Conservation (phyloP, 2,329 filamentous ascomycete genomes). For the Fusarium subtropicale region DNA sequence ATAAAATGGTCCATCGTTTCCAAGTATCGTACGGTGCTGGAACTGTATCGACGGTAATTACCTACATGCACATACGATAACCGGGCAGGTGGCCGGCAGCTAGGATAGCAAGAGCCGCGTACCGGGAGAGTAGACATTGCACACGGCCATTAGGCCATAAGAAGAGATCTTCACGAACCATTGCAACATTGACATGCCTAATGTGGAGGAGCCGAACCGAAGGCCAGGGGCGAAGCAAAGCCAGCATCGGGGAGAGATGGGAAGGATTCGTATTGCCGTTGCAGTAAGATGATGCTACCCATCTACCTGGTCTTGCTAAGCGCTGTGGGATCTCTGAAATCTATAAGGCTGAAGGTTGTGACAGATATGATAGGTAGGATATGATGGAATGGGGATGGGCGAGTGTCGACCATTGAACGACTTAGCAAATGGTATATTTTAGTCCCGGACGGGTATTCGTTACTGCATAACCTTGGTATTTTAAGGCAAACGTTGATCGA, state of each 20-base stretch:
- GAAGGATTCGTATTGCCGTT: conserved; percentile 5
- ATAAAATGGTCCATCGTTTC: conserved; percentile 7
- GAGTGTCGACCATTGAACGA: neutral
- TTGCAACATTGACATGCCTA: conserved; percentile 18
- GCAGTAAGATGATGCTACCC: conserved; percentile 1
- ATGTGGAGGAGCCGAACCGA: conserved; percentile 28
- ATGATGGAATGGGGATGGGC: neutral
- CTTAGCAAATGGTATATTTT: neutral
- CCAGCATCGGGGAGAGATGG: neutral
- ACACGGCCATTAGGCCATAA: conserved; percentile 9
- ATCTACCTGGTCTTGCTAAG: conserved; percentile 4
- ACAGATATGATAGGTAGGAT: neutral
- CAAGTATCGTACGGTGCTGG: neutral
- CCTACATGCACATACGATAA: conserved; percentile 1
- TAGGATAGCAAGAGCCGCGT: conserved; percentile 8
- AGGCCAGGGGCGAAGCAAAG: conserved; percentile 9
- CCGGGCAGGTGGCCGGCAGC: neutral
- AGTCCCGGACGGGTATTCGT: neutral
- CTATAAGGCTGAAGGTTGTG: conserved; percentile 2
- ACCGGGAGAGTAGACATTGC: conserved; percentile 19
- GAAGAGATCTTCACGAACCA: conserved; percentile 24
- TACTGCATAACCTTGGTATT: neutral
- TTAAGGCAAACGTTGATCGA: neutral
- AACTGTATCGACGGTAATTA: neutral
- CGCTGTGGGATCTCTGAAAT: conserved; percentile 1